Conservation (phyloP, 495 filamentous ascomycete genomes). For the Cercophora newfieldiana region DNA sequence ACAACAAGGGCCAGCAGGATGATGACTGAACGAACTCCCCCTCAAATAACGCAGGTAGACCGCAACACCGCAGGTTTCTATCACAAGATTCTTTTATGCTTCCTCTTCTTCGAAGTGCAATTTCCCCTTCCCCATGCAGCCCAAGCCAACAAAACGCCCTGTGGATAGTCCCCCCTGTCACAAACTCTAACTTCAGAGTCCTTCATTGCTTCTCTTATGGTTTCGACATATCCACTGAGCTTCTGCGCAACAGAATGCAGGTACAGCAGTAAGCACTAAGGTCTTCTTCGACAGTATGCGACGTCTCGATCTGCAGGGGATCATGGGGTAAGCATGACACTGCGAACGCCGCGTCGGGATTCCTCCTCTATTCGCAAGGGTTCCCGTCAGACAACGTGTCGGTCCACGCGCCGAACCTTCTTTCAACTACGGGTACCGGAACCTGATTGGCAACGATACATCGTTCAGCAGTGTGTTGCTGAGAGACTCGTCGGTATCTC, state of each 20-base stretch:
- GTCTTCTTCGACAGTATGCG: background rate
- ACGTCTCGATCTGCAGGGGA: background rate
- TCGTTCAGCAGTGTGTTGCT: background rate
- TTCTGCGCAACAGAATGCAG: background rate
- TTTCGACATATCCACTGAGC: background rate
- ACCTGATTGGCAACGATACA: background rate
- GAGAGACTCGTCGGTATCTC: background rate
- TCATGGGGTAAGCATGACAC: background rate
- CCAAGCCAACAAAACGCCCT: background rate
- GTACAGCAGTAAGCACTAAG: background rate
- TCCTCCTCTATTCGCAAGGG: background rate
- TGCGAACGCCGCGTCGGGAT: background rate
- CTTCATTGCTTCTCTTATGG: too few species aligned
- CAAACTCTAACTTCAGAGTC: background rate
- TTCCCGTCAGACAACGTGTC: background rate
- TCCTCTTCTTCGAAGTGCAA: background rate
- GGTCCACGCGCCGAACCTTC: background rate
- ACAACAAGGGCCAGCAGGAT: slow-evolving; percentile 20
- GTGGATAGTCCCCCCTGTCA: background rate
- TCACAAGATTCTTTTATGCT: background rate
- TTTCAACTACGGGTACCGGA: background rate
- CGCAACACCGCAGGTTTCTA: background rate
- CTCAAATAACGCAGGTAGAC: background rate
- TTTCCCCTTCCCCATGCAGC: background rate
- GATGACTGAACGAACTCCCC: slow-evolving; percentile 19